Evolutionary conservation across 371 early-diverging fungal genomes (phyloP).

Genomic region (Rhizopus stolonifer): DNA sequence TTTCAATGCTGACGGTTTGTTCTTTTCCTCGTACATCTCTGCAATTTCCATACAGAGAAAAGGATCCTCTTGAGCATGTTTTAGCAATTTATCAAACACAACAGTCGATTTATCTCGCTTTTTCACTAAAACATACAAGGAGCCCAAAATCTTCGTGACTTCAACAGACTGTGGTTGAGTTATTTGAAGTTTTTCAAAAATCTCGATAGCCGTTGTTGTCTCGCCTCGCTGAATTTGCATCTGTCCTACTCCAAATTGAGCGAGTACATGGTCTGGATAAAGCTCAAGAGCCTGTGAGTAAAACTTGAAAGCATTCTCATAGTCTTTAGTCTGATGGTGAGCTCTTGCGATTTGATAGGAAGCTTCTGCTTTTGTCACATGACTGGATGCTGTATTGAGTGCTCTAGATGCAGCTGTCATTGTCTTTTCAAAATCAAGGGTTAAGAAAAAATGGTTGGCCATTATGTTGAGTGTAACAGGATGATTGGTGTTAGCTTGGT

Average conservation of each 20-base stretch:
- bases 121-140: slow-evolving; percentile 63
- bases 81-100: slow-evolving; percentile 59
- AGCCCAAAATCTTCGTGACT: slow-evolving; percentile 63
- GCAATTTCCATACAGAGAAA: slow-evolving; percentile 62
- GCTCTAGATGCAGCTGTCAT: slow-evolving; percentile 49
- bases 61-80: slow-evolving; percentile 55
- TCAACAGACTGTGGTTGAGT: slow-evolving; percentile 65
- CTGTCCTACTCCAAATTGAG: slow-evolving; percentile 82
- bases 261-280: slow-evolving; percentile 65
- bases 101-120: slow-evolving; percentile 65
- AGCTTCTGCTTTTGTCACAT: slow-evolving; percentile 59
- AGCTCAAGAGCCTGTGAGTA: slow-evolving; percentile 70
- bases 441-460: slow-evolving; percentile 59
- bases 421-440: slow-evolving; percentile 51
- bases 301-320: slow-evolving; percentile 67
- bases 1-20: slow-evolving; percentile 50
- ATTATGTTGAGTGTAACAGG: slow-evolving; percentile 56
- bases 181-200: slow-evolving; percentile 72
- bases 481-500: slow-evolving; percentile 43
- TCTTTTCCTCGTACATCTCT: slow-evolving; percentile 60
- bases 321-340: slow-evolving; percentile 60
- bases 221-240: slow-evolving; percentile 57
- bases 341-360: slow-evolving; percentile 62
- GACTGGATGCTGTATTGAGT: slow-evolving; percentile 46
- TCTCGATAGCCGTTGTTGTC: slow-evolving; percentile 60